Evolutionary conservation across 176 grass and related monocot species (phyloP).

Genomic region (Guadua angustifolia): DNA sequence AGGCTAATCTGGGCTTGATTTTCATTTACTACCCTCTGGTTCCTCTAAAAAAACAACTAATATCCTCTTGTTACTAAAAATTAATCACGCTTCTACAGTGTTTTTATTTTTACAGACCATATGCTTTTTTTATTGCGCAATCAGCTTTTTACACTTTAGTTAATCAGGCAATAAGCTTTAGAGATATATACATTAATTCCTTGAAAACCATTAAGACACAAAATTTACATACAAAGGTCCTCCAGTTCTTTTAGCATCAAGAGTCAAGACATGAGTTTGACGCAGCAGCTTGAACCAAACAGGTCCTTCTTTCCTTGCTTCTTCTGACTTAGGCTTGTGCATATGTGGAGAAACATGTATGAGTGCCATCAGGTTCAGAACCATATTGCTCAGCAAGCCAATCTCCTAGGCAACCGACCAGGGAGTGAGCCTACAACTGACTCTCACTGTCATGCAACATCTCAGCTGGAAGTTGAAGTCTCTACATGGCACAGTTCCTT

Average conservation of each 20-base stretch:
- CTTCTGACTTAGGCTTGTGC: constrained; percentile 65
- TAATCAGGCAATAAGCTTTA: background rate
- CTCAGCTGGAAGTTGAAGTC: constrained; percentile 88
- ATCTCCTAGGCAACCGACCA: constrained; percentile 59
- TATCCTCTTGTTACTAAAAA: no score
- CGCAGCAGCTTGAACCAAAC: no score
- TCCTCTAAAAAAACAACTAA: no score
- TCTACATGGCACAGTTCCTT: constrained; percentile 84
- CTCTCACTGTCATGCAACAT: constrained; percentile 66
- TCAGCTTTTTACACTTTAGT: background rate
- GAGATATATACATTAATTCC: background rate
- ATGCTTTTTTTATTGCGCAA: background rate
- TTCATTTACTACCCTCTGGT: no score
- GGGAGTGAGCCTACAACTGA: constrained; percentile 85
- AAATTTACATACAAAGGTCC: background rate
- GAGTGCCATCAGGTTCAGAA: constrained; percentile 96
- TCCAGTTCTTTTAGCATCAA: background rate
- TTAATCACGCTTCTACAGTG: no score
- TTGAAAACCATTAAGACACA: background rate
- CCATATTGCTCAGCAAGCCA: constrained; percentile 77
- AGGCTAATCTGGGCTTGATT: no score
- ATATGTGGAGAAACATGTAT: constrained; percentile 97
- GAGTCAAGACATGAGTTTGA: background rate
- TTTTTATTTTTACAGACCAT: no score
- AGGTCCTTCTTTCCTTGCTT: constrained; percentile 41